Conservation (phyloP, 1,284 basidiomycete species). For the Leccinum subspadiceum region DNA sequence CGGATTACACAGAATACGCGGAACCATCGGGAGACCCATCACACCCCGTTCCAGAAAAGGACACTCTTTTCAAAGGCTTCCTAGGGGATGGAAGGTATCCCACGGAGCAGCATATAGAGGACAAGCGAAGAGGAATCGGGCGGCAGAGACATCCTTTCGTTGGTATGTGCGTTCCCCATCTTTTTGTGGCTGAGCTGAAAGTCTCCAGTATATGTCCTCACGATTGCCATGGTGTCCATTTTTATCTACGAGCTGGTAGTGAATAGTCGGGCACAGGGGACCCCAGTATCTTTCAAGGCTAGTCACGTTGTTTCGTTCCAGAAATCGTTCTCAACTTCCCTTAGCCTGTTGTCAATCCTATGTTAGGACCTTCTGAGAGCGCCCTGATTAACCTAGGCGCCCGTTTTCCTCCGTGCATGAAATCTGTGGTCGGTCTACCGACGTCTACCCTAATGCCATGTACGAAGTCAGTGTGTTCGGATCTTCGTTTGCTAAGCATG, state of each 20-base stretch:
- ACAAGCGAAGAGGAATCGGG: slow-evolving; percentile 81
- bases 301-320: slow-evolving; percentile 14
- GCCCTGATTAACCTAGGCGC: slow-evolving; percentile 90
- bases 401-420: slow-evolving; percentile 91
- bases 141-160: slow-evolving; percentile 79
- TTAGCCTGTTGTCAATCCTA: slow-evolving; percentile 81
- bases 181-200: slow-evolving; percentile 7
- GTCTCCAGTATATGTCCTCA: slow-evolving; percentile 57
- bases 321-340: slow-evolving; percentile 4
- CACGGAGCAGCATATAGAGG: slow-evolving; percentile 79
- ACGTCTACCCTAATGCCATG: slow-evolving; percentile 64
- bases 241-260: slow-evolving; percentile 79
- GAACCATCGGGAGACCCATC: slow-evolving; percentile 43
- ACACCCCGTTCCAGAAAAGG: slow-evolving; percentile 36
- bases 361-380: slow-evolving; percentile 86
- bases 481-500: slow-evolving; percentile 7
- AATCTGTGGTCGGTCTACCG: slow-evolving; percentile 61
- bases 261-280: slow-evolving; percentile 72
- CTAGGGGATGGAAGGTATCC: slow-evolving; percentile 55
- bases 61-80: slow-evolving; percentile 40
- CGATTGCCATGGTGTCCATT: slow-evolving; percentile 66
- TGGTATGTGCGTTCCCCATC: slow-evolving; percentile 39
- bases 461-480: slow-evolving; percentile 33
- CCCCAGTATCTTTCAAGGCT: slow-evolving; percentile 79
- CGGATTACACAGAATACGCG: slow-evolving; percentile 49